phyloP scores from a whole-genome alignment of 177 flowering plant genomes.

The Vitis hybrid region DNA sequence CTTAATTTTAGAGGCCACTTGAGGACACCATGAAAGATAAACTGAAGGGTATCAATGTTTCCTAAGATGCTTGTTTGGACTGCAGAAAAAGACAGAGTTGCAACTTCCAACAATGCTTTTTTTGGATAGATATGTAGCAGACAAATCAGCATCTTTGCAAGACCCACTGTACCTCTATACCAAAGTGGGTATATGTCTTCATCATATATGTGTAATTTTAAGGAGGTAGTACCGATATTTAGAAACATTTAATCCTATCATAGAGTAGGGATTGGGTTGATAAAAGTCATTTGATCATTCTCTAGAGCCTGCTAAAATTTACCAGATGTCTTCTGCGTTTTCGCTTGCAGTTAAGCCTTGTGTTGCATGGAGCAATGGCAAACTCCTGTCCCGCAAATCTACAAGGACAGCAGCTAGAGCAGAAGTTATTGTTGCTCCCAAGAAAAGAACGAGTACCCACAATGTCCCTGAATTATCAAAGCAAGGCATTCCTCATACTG shows the following conservation, averaged over 20 bases:
- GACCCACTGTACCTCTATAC: background rate
- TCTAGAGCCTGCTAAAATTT: too few relatives aligned
- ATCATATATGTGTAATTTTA: too few relatives aligned
- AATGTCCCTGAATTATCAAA: conserved; percentile 17
- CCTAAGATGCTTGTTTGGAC: background rate
- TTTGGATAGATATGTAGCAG: background rate
- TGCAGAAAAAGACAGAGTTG: background rate
- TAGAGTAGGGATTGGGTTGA: background rate
- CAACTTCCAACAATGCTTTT: background rate
- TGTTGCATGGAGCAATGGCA: conserved; percentile 5
- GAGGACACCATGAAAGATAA: background rate
- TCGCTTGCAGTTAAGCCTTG: conserved; percentile 16
- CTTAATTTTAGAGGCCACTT: background rate
- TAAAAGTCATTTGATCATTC: background rate
- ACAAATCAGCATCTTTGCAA: conserved; percentile 16
- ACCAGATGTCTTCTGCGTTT: conserved; percentile 17
- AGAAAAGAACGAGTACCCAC: background rate
- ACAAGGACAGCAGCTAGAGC: background rate
- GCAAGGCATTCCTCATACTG: conserved; percentile 22
- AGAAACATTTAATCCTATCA: background rate
- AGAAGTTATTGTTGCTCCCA: conserved; percentile 9
- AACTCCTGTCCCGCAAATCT: background rate
- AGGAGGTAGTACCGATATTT: background rate
- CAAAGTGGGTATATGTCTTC: background rate
- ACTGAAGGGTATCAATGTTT: background rate